These are phyloP conservation scores for Pythium dissotocum DNA, from an alignment of 352 stramenopile genomes.

Conservation along the genomic window DNA sequence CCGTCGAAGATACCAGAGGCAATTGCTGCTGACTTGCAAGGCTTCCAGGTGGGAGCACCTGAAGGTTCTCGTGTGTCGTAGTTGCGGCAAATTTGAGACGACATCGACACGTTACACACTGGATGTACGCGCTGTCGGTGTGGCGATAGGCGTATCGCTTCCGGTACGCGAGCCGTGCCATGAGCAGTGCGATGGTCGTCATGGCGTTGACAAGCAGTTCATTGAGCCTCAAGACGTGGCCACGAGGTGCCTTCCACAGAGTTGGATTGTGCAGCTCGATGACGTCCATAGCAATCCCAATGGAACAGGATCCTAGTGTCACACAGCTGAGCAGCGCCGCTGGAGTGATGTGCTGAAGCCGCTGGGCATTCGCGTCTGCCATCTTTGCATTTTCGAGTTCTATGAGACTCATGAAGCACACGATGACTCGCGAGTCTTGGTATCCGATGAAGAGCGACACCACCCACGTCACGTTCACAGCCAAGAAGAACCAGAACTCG, in stretches of 20 bases:
- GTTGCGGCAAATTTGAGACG: not conserved
- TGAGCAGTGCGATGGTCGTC: constrained; percentile 9
- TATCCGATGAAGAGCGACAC: not conserved
- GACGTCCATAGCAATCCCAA: not conserved
- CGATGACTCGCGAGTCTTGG: not conserved
- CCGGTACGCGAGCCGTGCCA: constrained; percentile 10
- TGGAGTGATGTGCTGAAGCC: not conserved
- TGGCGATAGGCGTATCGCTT: constrained; percentile 7
- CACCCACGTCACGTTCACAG: constrained; percentile 1
- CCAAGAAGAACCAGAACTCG: constrained; percentile 21
- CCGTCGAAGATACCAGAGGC: too few species aligned
- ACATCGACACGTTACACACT: not conserved
- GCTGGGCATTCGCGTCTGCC: not conserved
- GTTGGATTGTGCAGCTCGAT: not conserved
- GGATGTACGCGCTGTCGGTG: not conserved
- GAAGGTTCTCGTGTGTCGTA: not conserved
- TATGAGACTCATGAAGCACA: constrained; percentile 1
- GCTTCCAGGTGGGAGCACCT: not conserved
- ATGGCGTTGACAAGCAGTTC: constrained; percentile 11
- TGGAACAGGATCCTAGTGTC: not conserved
- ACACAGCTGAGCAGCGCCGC: not conserved
- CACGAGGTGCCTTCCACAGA: not conserved
- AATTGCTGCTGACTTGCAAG: not conserved
- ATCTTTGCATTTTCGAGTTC: constrained; percentile 6
- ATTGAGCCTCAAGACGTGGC: not conserved